Percentiles rank a stretch among this genome's conserved stretches.
Evolutionary conservation across 768 basidiomycete species (phyloP).

Genomic region (Boletus speciosus): DNA sequence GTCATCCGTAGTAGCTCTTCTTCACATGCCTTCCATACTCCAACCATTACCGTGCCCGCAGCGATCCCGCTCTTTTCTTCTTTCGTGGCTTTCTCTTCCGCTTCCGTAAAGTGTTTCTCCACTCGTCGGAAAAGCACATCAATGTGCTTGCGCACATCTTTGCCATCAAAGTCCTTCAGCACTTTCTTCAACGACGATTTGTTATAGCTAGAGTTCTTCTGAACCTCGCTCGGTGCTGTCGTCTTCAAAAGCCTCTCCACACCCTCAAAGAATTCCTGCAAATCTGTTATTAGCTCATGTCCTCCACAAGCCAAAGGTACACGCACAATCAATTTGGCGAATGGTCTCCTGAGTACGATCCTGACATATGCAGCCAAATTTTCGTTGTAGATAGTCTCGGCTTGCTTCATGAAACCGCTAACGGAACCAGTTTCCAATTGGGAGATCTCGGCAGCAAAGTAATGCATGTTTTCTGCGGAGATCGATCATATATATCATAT

Average conservation of each 20-base stretch:
- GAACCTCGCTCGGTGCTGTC: slow-evolving; percentile 72
- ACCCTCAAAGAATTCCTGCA: slow-evolving; percentile 91
- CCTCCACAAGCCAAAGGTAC: neutral
- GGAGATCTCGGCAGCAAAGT: slow-evolving; percentile 81
- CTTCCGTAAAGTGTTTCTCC: slow-evolving; percentile 93
- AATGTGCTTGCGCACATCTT: slow-evolving; percentile 86
- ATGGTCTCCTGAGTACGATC: slow-evolving; percentile 80
- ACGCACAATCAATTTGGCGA: slow-evolving; percentile 81
- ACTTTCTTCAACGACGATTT: slow-evolving; percentile 78
- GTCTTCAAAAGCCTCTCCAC: slow-evolving; percentile 84
- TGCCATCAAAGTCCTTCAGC: slow-evolving; percentile 78
- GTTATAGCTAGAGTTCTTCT: slow-evolving; percentile 71
- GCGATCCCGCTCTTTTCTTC: slow-evolving; percentile 53
- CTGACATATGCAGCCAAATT: slow-evolving; percentile 85
- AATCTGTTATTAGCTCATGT: slow-evolving; percentile 5
- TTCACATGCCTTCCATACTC: slow-evolving; percentile 91
- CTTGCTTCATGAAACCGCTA: slow-evolving; percentile 60
- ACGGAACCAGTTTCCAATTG: slow-evolving; percentile 65
- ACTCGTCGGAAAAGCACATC: slow-evolving; percentile 87
- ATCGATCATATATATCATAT: slow-evolving; percentile 1
- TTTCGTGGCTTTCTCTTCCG: slow-evolving; percentile 59
- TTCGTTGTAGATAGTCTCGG: slow-evolving; percentile 84
- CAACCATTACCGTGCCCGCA: slow-evolving; percentile 65
- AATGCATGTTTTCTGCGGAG: slow-evolving; percentile 88
- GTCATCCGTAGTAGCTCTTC: slow-evolving; percentile 75